Percentiles rank a stretch among this genome's conserved stretches.
Evolutionary conservation across 768 basidiomycete genomes (phyloP).

Genomic region (Termitomyces titanicus): DNA sequence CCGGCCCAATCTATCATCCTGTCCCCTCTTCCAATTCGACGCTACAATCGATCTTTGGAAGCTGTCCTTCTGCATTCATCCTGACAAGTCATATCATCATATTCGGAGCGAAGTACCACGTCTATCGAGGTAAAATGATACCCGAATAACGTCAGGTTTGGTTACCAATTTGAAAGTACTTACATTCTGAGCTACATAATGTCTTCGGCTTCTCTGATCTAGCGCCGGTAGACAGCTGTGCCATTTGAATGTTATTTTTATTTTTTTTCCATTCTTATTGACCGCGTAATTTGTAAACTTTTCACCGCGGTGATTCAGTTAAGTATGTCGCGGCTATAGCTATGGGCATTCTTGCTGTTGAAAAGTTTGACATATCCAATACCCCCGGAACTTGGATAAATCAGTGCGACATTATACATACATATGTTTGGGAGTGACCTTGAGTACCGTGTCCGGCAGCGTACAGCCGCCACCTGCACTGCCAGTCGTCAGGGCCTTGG

Average conservation of each 20-base stretch:
- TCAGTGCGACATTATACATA: too few species aligned
- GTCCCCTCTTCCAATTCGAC: neutral
- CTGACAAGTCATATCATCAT: neutral
- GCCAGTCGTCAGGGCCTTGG: neutral
- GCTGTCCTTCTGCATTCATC: constrained; percentile 6
- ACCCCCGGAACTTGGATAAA: too few species aligned
- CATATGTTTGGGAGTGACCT: too few species aligned
- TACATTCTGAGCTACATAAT: neutral
- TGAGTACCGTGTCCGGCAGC: neutral
- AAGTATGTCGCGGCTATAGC: neutral
- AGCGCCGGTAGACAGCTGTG: neutral
- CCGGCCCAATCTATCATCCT: constrained; percentile 1
- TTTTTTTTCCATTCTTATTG: neutral
- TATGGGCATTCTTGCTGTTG: too few species aligned
- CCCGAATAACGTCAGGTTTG: constrained; percentile 24
- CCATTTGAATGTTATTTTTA: constrained; percentile 4
- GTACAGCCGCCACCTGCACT: neutral
- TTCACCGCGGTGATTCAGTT: too few species aligned
- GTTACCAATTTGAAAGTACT: neutral
- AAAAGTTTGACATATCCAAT: too few species aligned
- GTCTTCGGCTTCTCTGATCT: constrained; percentile 16
- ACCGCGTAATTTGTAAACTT: neutral
- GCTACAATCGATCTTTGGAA: neutral
- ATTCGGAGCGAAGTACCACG: constrained; percentile 10
- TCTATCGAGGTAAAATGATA: constrained; percentile 17